Evolutionary conservation across 257 asterid genomes (phyloP), one percentile per base, ranked within the genome.

Genomic region (Vinca minor): DNA sequence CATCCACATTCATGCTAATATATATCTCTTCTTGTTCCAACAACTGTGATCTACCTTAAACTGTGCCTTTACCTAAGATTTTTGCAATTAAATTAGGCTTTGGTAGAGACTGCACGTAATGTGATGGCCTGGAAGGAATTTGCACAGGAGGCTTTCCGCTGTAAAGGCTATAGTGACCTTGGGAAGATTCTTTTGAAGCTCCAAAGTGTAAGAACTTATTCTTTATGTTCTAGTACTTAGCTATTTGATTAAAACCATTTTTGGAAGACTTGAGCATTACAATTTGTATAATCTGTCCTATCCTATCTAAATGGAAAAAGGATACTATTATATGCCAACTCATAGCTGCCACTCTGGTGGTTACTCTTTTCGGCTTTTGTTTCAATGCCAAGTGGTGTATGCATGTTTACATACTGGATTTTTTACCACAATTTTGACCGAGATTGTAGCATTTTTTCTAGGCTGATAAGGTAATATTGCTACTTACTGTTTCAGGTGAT

Each of bases 151-250:
- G 95, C 95, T 81, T 89, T 96, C 39, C 83, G 76, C 55, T 84
- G 97, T 74, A 85, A 87, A 81, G 81, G 76, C 71, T 93, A 89
- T 76, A 71, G 84, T 61, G 97, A 85, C 80, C 91, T 87, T 66
- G 97, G 99, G 72, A 83, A 80, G 83, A 86, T 85, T 88, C 96
- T 89, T 64, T 68, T 81, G 81, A 93, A 85, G 81, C 87, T 93
- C 82, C 89, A 87, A 67, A 80, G 73, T 62, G 99, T 93, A 87
- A 85, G 57, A 20, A 17, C 61, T 71, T 69, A 47, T 58, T 62
- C 66, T 66, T 70, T 74, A n/a, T n/a, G n/a, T n/a, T n/a, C n/a
- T n/a, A n/a, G n/a, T n/a, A 59, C 21, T 4, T 28, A 17, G 60
- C 15, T 54, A 54, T 13, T 54, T 28, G 36, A 28, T 54, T 54